Evolutionary conservation across 345 rosid genomes (phyloP).

Genomic region (Populus deltoides): DNA sequence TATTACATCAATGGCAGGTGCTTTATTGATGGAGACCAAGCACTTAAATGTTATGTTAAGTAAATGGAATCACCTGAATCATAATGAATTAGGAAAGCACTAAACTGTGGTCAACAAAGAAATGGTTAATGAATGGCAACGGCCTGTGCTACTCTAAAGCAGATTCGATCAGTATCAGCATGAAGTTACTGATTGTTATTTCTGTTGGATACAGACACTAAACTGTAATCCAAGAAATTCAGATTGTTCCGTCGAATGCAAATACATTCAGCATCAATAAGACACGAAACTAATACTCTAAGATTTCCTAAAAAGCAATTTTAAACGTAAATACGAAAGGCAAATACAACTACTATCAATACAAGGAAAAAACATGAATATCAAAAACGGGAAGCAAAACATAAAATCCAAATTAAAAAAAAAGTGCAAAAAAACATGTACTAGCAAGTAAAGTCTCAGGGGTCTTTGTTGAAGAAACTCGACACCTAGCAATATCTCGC

Average conservation of each 20-base stretch:
- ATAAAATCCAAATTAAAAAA: neutral
- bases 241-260: neutral
- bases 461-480: constrained; percentile 60
- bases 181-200: neutral
- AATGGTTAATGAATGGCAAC: neutral
- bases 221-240: neutral
- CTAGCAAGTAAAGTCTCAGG: constrained; percentile 54
- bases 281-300: neutral
- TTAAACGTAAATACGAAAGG: neutral
- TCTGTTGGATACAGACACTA: neutral
- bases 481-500: constrained; percentile 39
- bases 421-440: constrained; percentile 17
- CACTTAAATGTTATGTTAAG: neutral
- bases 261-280: neutral
- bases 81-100: neutral
- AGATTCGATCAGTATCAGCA: neutral
- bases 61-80: neutral
- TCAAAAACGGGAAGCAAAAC: neutral
- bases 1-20: neutral
- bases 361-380: neutral
- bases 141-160: neutral
- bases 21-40: neutral
- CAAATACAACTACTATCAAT: neutral
- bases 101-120: neutral
- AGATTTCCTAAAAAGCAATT: neutral